A percentile compares a stretch with the other conserved stretches of the same genome.
These are phyloP conservation scores for Camelina sativa DNA, from an alignment of 345 rosid genomes.

Conservation along the genomic window DNA sequence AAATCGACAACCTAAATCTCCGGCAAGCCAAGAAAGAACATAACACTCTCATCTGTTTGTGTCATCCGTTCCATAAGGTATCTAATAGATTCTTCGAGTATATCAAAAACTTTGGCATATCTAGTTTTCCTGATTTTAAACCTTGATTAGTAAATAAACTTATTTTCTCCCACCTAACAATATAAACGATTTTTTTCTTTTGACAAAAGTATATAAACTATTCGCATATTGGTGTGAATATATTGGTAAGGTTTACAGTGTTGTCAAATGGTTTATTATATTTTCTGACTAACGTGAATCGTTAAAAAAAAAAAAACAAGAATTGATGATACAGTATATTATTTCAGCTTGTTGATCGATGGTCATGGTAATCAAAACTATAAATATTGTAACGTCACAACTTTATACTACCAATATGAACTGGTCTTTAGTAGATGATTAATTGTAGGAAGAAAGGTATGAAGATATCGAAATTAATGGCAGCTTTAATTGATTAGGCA, in stretches of 20 bases:
- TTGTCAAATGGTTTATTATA: slow-evolving; percentile 6
- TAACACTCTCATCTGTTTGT: neutral
- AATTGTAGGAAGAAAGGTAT: slow-evolving; percentile 18
- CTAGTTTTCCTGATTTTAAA: neutral
- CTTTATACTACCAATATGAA: slow-evolving; percentile 13
- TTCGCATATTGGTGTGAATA: no score
- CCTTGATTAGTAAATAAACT: neutral
- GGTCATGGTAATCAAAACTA: neutral
- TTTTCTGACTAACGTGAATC: slow-evolving; percentile 20
- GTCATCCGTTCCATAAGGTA: neutral
- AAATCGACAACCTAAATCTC: neutral
- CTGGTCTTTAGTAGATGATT: neutral
- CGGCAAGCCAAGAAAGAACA: slow-evolving; percentile 21
- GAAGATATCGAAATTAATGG: slow-evolving; percentile 14
- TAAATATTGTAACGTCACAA: neutral
- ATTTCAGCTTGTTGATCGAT: no score
- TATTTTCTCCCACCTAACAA: slow-evolving; percentile 1
- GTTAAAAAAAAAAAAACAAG: neutral
- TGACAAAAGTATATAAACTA: neutral
- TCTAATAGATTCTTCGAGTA: slow-evolving; percentile 17
- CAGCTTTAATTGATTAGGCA: slow-evolving; percentile 27
- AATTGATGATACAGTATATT: neutral
- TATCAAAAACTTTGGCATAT: slow-evolving; percentile 1
- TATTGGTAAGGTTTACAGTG: neutral
- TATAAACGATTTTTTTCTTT: neutral